phyloP scores from a whole-genome alignment of 2,329 filamentous ascomycete genomes.

The Neurospora crassa region DNA sequence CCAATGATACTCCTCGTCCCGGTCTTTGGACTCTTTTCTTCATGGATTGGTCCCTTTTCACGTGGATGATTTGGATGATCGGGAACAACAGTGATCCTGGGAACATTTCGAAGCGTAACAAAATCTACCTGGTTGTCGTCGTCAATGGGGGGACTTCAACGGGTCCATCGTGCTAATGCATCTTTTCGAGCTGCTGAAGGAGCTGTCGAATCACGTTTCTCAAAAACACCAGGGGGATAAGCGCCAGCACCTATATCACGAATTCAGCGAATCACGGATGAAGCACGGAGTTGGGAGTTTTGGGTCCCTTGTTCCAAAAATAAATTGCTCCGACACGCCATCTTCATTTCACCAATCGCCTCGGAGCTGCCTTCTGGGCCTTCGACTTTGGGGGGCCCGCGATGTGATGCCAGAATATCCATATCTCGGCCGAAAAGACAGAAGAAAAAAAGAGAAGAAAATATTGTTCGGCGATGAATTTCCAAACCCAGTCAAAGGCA shows the following conservation, averaged over 20 bases:
- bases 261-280: constrained; percentile 14
- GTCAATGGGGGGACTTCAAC: neutral
- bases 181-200: neutral
- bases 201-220: constrained; percentile 15
- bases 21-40: neutral
- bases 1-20: neutral
- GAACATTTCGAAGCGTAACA: neutral
- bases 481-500: neutral
- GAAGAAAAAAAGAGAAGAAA: neutral
- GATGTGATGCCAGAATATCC: neutral
- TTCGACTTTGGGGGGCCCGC: neutral
- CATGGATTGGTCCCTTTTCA: neutral
- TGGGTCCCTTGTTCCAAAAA: constrained; percentile 17
- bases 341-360: neutral
- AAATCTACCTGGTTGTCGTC: neutral
- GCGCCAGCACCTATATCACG: constrained; percentile 19
- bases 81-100: neutral
- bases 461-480: neutral
- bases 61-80: neutral
- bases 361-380: neutral
- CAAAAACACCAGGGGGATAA: constrained; percentile 15
- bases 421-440: neutral
- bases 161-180: constrained; percentile 10
- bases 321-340: constrained; percentile 18
- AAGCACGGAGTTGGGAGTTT: constrained; percentile 5